These are phyloP conservation scores for Hypericum androsaemum DNA, from an alignment of 345 rosid species.

Conservation along the genomic window DNA sequence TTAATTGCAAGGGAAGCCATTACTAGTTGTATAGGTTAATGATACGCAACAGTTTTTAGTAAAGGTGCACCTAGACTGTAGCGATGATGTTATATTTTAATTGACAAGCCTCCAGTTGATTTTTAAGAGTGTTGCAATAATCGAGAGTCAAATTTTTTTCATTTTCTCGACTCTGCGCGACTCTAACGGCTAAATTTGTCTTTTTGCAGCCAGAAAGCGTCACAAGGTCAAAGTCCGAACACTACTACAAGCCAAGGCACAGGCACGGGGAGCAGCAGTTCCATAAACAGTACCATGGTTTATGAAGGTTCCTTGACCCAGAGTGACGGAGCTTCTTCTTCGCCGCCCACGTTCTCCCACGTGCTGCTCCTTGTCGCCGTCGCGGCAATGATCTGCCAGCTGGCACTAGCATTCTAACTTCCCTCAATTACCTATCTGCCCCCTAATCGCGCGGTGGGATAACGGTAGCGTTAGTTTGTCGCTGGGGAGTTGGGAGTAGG, in stretches of 20 bases:
- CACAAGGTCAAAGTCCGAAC: conserved; percentile 31
- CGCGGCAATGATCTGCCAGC: conserved; percentile 33
- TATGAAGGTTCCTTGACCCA: conserved; percentile 53
- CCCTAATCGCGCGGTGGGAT: background rate
- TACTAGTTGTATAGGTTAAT: too few species aligned
- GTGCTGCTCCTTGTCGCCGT: conserved; percentile 16
- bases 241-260: conserved; percentile 2
- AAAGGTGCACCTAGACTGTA: too few species aligned
- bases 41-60: too few species aligned
- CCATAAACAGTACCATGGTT: conserved; percentile 40
- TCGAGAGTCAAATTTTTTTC: too few species aligned
- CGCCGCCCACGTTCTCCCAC: conserved; percentile 23
- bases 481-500: background rate
- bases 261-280: background rate
- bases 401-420: conserved; percentile 29
- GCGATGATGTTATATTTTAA: too few species aligned
- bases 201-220: conserved; percentile 59
- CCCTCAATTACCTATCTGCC: background rate
- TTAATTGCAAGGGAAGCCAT: too few species aligned
- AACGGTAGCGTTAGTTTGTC: background rate
- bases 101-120: too few species aligned
- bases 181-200: conserved; percentile 17
- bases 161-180: background rate
- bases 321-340: conserved; percentile 26
- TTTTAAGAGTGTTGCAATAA: too few species aligned